Evolutionary conservation across 2,329 filamentous ascomycete species (phyloP).

Genomic region (Aspergillus sp.): DNA sequence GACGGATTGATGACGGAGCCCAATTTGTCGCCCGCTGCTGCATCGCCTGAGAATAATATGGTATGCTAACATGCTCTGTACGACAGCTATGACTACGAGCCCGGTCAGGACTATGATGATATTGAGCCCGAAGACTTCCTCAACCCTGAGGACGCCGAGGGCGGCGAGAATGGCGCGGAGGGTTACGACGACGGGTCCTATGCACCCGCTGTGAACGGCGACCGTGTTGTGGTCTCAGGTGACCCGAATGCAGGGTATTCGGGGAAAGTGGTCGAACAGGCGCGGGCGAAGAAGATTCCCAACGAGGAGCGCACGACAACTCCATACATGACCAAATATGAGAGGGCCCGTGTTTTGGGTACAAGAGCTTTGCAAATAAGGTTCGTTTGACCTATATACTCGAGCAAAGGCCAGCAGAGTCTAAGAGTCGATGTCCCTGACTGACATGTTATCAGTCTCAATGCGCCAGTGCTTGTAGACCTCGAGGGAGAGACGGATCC

Average conservation of each 20-base stretch:
- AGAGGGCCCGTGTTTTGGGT: constrained; percentile 87
- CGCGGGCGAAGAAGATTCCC: constrained; percentile 81
- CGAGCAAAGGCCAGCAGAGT: too few relatives aligned
- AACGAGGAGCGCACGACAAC: constrained; percentile 87
- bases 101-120: constrained; percentile 67
- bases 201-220: constrained; percentile 38
- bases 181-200: constrained; percentile 53
- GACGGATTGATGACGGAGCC: background rate
- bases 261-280: constrained; percentile 57
- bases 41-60: constrained; percentile 13
- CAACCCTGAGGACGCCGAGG: constrained; percentile 55
- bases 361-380: constrained; percentile 95
- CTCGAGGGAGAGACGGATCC: constrained; percentile 97
- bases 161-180: constrained; percentile 53
- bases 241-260: constrained; percentile 51
- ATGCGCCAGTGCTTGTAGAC: constrained; percentile 93
- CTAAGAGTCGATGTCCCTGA: background rate
- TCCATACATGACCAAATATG: constrained; percentile 99
- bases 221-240: constrained; percentile 46
- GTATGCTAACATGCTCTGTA: constrained; percentile 25
- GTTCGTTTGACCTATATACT: constrained; percentile 49
- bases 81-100: constrained; percentile 51
- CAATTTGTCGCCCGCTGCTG: background rate
- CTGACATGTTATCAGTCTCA: constrained; percentile 66
- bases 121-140: constrained; percentile 61